Conservation (phyloP, 257 asterid genomes). For the Solanum infundibuliforme region DNA sequence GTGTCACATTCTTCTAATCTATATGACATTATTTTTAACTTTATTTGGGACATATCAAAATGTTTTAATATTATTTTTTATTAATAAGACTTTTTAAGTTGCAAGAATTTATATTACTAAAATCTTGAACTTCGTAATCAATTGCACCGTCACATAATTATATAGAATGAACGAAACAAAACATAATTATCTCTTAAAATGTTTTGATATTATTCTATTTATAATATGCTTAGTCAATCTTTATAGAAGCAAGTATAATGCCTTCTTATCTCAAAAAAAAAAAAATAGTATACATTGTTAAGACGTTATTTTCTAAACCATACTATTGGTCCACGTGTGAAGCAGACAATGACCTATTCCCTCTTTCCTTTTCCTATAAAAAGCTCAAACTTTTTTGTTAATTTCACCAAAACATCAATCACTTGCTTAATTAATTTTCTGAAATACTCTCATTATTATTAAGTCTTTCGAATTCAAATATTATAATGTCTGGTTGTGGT, state of each 20-base stretch:
- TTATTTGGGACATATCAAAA: not conserved
- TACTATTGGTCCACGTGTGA: not conserved
- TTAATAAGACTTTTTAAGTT: not conserved
- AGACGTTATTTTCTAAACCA: not conserved
- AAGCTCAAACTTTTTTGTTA: not conserved
- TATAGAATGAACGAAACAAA: not conserved
- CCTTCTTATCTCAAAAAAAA: not conserved
- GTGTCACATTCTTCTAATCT: not conserved
- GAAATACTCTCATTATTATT: not conserved
- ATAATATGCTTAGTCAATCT: not conserved
- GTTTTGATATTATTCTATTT: not conserved
- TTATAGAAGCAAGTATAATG: not conserved
- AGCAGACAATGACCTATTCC: not conserved
- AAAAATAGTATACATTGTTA: not conserved
- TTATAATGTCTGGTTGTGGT: not conserved
- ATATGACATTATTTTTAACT: not conserved
- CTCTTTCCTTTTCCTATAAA: not conserved
- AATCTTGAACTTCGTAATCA: not conserved
- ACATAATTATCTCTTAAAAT: not conserved
- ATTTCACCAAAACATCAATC: not conserved
- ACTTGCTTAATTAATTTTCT: not conserved
- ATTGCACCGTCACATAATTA: not conserved
- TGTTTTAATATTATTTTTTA: not conserved
- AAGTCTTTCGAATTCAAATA: not conserved
- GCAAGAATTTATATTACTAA: not conserved